Conservation (phyloP, 2,329 filamentous ascomycete species). For the Neonectria ditissima region DNA sequence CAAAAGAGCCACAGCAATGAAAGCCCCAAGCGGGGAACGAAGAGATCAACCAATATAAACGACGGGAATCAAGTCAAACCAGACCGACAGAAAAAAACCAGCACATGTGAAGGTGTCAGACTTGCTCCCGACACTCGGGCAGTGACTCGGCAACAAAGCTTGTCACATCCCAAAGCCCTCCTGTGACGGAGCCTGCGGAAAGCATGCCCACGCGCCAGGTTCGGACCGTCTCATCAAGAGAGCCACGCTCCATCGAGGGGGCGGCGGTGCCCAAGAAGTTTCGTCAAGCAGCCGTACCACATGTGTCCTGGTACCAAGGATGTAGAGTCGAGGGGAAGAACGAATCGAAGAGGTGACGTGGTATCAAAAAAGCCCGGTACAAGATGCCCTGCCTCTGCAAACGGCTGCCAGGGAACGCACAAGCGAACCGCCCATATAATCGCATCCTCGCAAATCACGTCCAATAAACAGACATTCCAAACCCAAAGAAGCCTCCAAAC, state of each 20-base stretch:
- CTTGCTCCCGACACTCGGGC: neutral
- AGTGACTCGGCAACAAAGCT: neutral
- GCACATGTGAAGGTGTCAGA: conserved; percentile 8
- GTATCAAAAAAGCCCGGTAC: conserved; percentile 47
- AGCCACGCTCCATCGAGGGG: conserved; percentile 7
- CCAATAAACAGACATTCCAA: conserved; percentile 38
- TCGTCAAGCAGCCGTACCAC: conserved; percentile 6
- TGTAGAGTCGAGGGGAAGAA: conserved; percentile 32
- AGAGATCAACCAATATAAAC: conserved; percentile 12
- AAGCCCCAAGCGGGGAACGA: conserved; percentile 2
- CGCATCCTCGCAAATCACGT: conserved; percentile 29
- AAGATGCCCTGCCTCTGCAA: conserved; percentile 42
- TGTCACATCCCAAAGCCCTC: neutral
- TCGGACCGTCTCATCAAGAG: conserved; percentile 5
- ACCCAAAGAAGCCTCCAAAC: conserved; percentile 36
- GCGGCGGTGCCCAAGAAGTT: neutral
- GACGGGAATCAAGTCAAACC: conserved; percentile 15
- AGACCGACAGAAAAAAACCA: conserved; percentile 4
- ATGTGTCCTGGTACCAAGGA: conserved; percentile 15
- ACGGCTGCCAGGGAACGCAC: conserved; percentile 37
- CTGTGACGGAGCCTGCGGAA: conserved; percentile 5
- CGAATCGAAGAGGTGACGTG: conserved; percentile 44
- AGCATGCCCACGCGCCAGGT: conserved; percentile 3
- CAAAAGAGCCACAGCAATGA: conserved; percentile 18
- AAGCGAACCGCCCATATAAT: conserved; percentile 36